Evolutionary conservation across 1,284 basidiomycete genomes (phyloP), one percentile per base, ranked within the genome.

Genomic region (Papiliotrema fonsecae): DNA sequence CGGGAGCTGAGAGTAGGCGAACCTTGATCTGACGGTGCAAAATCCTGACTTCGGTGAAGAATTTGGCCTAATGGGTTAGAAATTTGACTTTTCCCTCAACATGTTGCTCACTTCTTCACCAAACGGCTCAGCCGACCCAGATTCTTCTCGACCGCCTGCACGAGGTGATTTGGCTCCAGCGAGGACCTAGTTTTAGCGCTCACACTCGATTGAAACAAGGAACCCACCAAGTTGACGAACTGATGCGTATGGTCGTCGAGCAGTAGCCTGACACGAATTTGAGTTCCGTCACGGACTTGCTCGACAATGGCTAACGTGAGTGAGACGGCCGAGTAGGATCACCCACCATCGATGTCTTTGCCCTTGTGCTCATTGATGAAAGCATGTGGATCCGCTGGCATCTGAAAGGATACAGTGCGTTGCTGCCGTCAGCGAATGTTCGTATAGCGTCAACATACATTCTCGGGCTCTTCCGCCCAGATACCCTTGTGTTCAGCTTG

Each of bases 321-420:
- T 38, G 28, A n/a, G n/a, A n/a, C n/a, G n/a, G n/a, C n/a, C 34
- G 22, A 28, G 47, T 32, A 25, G 16, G 27, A 13, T 32, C 11
- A 4, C 24, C 14, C 36, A 85, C 88, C 88, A 65, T 97, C 90
- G 53, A 97, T 77, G 10, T 82, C 77, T 69, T 90, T 87, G 28
- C 87, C 90, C 71, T 92, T 96, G 84, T 89, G 87, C 69, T 96
- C 87, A 7, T 81, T 78, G 27, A 98, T 81, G 75, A 97, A 97
- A 2, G 83, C 84, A 61, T 87, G 84, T 1, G 91, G 86, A 69
- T 97, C 91, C 25, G 78, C 72, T 3, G 93, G 93, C 92, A 97
- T 97, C 47, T 82, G 82, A 74, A 93, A 85, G 60, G 87, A 78
- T 2, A 94, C 85, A 14, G 76, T 75, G 47, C 83, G 82, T 51